Conservation (phyloP, 164 flowering plant genomes). For the Magnolia officinalis region DNA sequence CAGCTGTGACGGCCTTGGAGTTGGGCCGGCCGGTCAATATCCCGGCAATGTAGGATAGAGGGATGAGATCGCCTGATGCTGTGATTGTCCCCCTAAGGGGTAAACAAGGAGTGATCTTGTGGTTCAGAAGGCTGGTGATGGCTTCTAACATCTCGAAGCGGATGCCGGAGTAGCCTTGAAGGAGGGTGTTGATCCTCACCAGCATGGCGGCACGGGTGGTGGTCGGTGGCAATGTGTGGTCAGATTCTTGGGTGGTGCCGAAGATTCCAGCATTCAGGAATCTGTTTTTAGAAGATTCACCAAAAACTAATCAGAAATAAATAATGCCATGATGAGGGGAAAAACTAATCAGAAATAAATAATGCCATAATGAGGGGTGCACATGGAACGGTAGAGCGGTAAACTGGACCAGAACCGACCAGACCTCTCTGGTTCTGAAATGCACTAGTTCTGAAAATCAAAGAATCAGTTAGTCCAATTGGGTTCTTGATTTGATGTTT, state of each 20-base stretch:
- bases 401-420: no score
- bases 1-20: conserved; percentile 40
- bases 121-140: conserved; percentile 43
- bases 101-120: conserved; percentile 48
- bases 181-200: conserved; percentile 58
- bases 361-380: no score
- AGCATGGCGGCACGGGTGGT: conserved; percentile 63
- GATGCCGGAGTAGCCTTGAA: conserved; percentile 70
- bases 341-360: no score
- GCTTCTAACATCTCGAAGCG: conserved; percentile 60
- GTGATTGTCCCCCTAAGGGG: conserved; percentile 61
- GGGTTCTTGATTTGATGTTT: no score
- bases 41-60: conserved; percentile 52
- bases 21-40: conserved; percentile 57
- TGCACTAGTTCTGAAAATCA: no score
- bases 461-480: no score
- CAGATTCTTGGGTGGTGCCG: conserved; percentile 37
- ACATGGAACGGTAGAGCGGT: conserved; percentile 23
- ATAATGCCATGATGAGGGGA: no score
- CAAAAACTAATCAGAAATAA: no score
- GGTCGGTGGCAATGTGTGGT: conserved; percentile 41
- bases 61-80: conserved; percentile 34
- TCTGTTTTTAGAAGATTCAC: conserved; percentile 16
- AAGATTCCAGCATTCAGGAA: conserved; percentile 62
- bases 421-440: no score